Evolutionary conservation across 129 eudicot genomes (phyloP), one percentile per base, ranked within the genome.

Genomic region (Heracleum sosnowskyi): DNA sequence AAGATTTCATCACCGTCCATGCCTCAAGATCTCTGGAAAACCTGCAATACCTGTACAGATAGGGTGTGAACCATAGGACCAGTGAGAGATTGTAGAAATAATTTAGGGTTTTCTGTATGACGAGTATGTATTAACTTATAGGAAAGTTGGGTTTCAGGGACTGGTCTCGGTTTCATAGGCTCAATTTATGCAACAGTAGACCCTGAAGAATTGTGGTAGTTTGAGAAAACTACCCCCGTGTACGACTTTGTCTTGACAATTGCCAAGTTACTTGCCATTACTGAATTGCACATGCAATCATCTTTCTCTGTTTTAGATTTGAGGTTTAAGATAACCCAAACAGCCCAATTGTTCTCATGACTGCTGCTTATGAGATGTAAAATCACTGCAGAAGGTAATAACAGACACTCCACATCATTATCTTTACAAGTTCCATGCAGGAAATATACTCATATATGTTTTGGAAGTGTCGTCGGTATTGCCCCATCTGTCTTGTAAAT

Each of bases 351-450:
- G n/a, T n/a, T n/a, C n/a, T n/a, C n/a, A n/a, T n/a, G n/a, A n/a
- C n/a, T n/a, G n/a, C n/a, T n/a, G n/a, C n/a, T n/a, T n/a, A n/a
- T n/a, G n/a, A n/a, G n/a, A n/a, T n/a, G n/a, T n/a, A n/a, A 95
- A 87, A 80, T 90, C 98, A 44, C 79, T 95, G 86, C 92, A 95
- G 75, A 95, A 95, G 97, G 98, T 95, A 88, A 31, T 66, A 33
- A 69, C 26, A 57, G 72, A 22, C 63, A 41, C 63, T 35, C 20
- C 68, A 68, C 17, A 41, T 49, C 16, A 0, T 79, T 45, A 6
- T 11, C 29, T 15, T 12, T 18, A 45, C 31, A 36, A 31, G 71
- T 57, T n/a, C n/a, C n/a, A n/a, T n/a, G n/a, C n/a, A n/a, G n/a
- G n/a, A n/a, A n/a, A n/a, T n/a, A n/a, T n/a, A n/a, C n/a, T n/a